Evolutionary conservation across 2,329 filamentous ascomycete genomes (phyloP).

Genomic region (Phyllosticta capitalensis): DNA sequence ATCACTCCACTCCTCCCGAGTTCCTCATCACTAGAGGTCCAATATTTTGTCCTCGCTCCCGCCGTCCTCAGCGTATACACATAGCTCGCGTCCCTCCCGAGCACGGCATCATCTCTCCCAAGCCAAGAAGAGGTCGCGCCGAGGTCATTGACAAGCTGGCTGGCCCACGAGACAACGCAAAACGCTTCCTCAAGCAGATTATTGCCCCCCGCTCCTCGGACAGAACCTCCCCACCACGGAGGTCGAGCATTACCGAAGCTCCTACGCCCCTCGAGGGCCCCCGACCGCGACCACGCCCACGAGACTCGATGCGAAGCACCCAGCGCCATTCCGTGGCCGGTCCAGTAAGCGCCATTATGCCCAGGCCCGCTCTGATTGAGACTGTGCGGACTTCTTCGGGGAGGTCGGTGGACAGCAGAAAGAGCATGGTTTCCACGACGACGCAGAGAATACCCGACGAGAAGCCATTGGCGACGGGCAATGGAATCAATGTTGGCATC

Average conservation of each 20-base stretch:
- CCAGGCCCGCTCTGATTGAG: conserved; percentile 33
- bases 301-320: conserved; percentile 31
- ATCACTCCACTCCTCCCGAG: conserved; percentile 16
- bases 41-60: conserved; percentile 41
- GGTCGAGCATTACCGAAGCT: not conserved
- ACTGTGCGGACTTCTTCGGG: conserved; percentile 29
- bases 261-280: conserved; percentile 7
- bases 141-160: conserved; percentile 39
- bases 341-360: conserved; percentile 28
- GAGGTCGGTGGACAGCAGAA: conserved; percentile 14
- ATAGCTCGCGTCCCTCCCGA: conserved; percentile 42
- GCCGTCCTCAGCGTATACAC: conserved; percentile 48
- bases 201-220: conserved; percentile 27
- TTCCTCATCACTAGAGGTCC: conserved; percentile 8
- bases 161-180: conserved; percentile 39
- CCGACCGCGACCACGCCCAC: conserved; percentile 7
- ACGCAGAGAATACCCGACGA: conserved; percentile 33
- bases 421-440: conserved; percentile 24
- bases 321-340: conserved; percentile 32
- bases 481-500: conserved; percentile 65
- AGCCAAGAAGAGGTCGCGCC: conserved; percentile 23
- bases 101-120: conserved; percentile 22
- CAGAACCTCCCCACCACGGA: conserved; percentile 15
- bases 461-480: conserved; percentile 70
- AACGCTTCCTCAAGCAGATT: conserved; percentile 40